Base-by-base conservation (phyloP, 257 asterid species). In the Galeopsis tetrahit region DNA sequence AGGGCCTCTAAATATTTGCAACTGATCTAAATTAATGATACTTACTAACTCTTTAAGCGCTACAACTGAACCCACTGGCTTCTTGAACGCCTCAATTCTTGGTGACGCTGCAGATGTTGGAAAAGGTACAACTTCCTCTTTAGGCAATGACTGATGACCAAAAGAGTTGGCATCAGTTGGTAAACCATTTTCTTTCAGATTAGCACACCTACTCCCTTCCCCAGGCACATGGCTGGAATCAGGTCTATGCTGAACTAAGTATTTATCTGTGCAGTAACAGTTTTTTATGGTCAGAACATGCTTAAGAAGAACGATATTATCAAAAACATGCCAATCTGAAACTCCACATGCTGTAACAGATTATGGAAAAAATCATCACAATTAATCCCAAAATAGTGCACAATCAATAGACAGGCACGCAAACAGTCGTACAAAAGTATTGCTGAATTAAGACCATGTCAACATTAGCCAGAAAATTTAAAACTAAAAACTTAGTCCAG, bases 41-140 rank as follows among this genome's bases (percentile, higher is more conserved):
- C 88, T 72, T 85, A 95, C 99, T 5, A 92, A 82, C 70, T 92
- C 99, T 77, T 85, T 84, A 68, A 92, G 92, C 4, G 88, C 90
- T 65, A 85, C 78, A 42, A 95, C 83, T 61, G 97, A 81, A 69
- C 93, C 87, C 79, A 78, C 51, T 58, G 88, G 73, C 78, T 75
- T 95, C 89, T 82, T 90, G 68, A 90, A 81, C 66, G 81, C 79
- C 72, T 92, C 96, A 71, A 87, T 66, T 78, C 95, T 86, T 40
- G 88, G 80, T 42, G 86, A 80, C 60, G 81, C 83, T 63, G 90
- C 65, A 49, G 79, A 76, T 75, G 85, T 69, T 68, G 89, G 71
- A 78, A 76, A 85, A 63, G 88, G 67, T 14, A 67, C 71, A 51
- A 49, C 69, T 73, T 87, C 97, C 78, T 84, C 98, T 82, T 79